Evolutionary conservation across 73 alveolate species (phyloP).

Genomic region (Tetrahymena borealis): DNA sequence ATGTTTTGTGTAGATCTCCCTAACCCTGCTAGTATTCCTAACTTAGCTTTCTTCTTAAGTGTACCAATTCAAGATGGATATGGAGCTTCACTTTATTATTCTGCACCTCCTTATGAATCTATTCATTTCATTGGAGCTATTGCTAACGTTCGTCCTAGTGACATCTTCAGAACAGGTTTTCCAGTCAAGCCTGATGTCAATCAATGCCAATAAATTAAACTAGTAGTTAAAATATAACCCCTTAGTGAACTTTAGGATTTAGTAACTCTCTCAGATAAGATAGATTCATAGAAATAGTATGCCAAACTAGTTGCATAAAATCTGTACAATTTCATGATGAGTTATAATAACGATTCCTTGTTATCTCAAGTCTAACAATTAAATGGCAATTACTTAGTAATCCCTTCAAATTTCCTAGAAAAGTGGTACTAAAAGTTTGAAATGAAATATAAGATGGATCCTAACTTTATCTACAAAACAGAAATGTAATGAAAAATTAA

Average conservation of each 20-base stretch:
- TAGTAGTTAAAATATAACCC: slow-evolving; percentile 77
- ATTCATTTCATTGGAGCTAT: slow-evolving; percentile 90
- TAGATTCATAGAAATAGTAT: slow-evolving; percentile 70
- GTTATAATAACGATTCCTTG: slow-evolving; percentile 57
- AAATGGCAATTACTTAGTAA: slow-evolving; percentile 51
- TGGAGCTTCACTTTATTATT: slow-evolving; percentile 76
- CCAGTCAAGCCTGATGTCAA: slow-evolving; percentile 80
- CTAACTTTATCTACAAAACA: slow-evolving; percentile 84
- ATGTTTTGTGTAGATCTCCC: slow-evolving; percentile 48
- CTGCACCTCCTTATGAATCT: slow-evolving; percentile 82
- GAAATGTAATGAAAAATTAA: slow-evolving; percentile 25
- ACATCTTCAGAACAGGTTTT: slow-evolving; percentile 91
- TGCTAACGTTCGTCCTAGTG: slow-evolving; percentile 91
- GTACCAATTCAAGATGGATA: slow-evolving; percentile 63
- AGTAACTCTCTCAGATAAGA: slow-evolving; percentile 64
- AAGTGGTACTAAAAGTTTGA: slow-evolving; percentile 81
- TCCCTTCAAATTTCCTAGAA: slow-evolving; percentile 75
- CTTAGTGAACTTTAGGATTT: slow-evolving; percentile 56
- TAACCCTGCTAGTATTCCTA: slow-evolving; percentile 54
- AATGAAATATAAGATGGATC: slow-evolving; percentile 84
- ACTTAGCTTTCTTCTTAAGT: slow-evolving; percentile 61
- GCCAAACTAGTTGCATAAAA: slow-evolving; percentile 85
- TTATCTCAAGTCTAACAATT: slow-evolving; percentile 49
- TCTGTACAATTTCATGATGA: slow-evolving; percentile 76
- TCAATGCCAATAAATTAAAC: slow-evolving; percentile 52